Evolutionary conservation across 805 yeast species (phyloP).

Genomic region (Spathaspora girioi): DNA sequence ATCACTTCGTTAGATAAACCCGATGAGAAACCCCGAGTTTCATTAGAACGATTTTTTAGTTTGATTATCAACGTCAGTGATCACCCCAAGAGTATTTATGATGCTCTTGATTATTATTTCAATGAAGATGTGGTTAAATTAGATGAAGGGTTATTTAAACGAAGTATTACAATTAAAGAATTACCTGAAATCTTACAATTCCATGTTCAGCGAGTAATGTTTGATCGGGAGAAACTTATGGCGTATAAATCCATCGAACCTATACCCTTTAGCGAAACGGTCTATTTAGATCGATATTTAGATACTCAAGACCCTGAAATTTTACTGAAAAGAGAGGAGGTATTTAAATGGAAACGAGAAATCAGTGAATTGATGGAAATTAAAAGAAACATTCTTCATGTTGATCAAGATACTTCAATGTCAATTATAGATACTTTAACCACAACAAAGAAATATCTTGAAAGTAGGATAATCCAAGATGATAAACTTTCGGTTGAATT

Average conservation of each 20-base stretch:
- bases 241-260: constrained; percentile 83
- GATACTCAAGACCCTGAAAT: constrained; percentile 61
- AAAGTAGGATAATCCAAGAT: constrained; percentile 36
- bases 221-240: constrained; percentile 66
- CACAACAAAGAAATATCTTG: constrained; percentile 56
- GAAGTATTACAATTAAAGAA: constrained; percentile 66
- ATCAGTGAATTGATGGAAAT: constrained; percentile 42
- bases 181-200: constrained; percentile 84
- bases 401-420: constrained; percentile 34
- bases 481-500: constrained; percentile 34
- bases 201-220: constrained; percentile 92
- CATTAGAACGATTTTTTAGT: constrained; percentile 72
- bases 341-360: constrained; percentile 59
- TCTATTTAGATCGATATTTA: constrained; percentile 86
- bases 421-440: constrained; percentile 41
- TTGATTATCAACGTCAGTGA: constrained; percentile 82
- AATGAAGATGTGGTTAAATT: constrained; percentile 66
- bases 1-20: constrained; percentile 47
- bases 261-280: constrained; percentile 69
- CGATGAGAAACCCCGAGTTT: constrained; percentile 24
- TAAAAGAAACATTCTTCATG: constrained; percentile 38
- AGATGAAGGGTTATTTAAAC: constrained; percentile 69
- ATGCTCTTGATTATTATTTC: constrained; percentile 83
- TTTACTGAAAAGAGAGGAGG: constrained; percentile 50
- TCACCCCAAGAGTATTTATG: constrained; percentile 85